Base-by-base conservation (phyloP, 139 green algal species). In the Asterochloris erici region DNA sequence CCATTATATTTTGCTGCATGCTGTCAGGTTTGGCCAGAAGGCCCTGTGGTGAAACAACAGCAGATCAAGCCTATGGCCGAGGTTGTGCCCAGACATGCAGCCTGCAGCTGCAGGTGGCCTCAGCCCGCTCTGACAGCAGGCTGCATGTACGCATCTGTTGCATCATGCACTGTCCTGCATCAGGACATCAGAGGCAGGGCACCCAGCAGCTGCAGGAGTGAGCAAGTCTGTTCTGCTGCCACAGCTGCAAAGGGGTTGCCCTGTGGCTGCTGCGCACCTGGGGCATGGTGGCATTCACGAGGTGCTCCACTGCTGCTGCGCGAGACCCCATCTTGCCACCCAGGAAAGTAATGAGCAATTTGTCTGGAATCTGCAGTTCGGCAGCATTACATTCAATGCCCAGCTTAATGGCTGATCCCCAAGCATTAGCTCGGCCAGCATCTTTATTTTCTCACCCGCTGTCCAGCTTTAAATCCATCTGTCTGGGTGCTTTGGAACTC, bases 391-490 rank as follows among this genome's bases (percentile, higher is more conserved):
- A 14, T 27, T 70, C 79, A 71, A 23, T 28, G 11, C 1, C 24
- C 24, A 74, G 10, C 0, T 73, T 47, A 0, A 10, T 23, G 17
- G 24, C 27, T 0, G 12, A 23, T 17, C 26, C 16, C 13, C 24
- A 4, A 28, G 6, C 12, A n/a, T 71, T 12, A 61, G 38, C 16
- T 24, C 21, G 12, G 16, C 15, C 63, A 77, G 60, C n/a, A 38
- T 47, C 6, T 19, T 14, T 54, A 15, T 13, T 47, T 78, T 0
- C 16, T 9, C 29, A 10, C 26, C 75, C 12, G 17, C 62, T 19
- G n/a, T 85, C 82, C 86, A 76, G 73, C 21, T 89, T 86, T 73
- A 82, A 78, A 62, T 88, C 87, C 24, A 84, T 78, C 68, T 81
- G 88, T 17, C 86, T 84, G 24, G 74, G 63, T 11, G 38, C 83